Evolutionary conservation across 768 basidiomycete genomes (phyloP), one percentile per base, ranked within the genome.

Genomic region (Tulasnella sp.): DNA sequence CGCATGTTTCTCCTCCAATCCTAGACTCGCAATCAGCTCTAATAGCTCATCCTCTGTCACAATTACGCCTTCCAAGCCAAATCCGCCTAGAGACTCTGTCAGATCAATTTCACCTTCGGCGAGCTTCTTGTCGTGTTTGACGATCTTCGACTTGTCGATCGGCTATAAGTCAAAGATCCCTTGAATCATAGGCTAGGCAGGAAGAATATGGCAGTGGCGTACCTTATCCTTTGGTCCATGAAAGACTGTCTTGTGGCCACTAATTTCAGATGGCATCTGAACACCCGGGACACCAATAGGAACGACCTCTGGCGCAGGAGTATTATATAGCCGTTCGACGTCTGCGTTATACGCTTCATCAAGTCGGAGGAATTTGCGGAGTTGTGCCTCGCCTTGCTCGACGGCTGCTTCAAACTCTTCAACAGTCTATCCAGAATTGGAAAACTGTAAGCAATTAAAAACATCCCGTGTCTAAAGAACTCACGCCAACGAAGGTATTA

Each of bases 221-320:
- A 56, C 55, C 55, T 56, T 56, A 48, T 56, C 30, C 55, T 56
- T 56, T 23, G 21, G 24, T 13, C 55, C 55, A 59, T 49, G 47
- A 42, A 81, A 75, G 49, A 80, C 78, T 58, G 75, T 77, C 66
- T 74, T 81, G 65, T 90, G 76, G 50, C 77, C 84, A 5, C 84
- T 85, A 84, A 90, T 90, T 68, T 90, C 80, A 7, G 82, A 72
- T 9, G 88, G 86, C 7, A 81, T 75, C 27, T 79, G 74, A 0
- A 86, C 89, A 3, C 89, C 89, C 2, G 90, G 87, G 4, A 92
- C 86, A 56, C 88, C 89, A 52, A 90, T 78, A 10, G 86, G 82
- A 64, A 80, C 77, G 0, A 72, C 78, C 26, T 71, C 72, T 4
- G 79, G 82, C 2, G 76, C 70, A 0, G 80, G 77, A n/a, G 58